Evolutionary conservation across 208 protist species (phyloP), one percentile per base, ranked within the genome.

Genomic region (Trypanosoma theileri): DNA sequence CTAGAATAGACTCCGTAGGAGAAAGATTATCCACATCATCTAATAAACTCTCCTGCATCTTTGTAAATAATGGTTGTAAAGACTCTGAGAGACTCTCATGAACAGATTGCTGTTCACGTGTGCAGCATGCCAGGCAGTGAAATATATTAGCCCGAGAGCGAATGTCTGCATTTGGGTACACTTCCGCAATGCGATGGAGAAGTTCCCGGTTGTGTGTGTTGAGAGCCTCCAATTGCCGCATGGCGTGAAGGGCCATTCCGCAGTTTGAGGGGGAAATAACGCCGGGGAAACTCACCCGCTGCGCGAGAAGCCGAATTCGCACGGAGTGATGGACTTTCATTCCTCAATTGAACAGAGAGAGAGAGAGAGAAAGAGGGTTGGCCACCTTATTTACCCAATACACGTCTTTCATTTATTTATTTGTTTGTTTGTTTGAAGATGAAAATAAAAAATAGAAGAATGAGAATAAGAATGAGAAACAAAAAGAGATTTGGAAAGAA

Each of bases 111-210:
- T 72, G 68, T 50, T 76, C 73, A 8, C 73, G 64, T n/a, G 75
- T 60, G 59, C 68, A 54, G 9, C 55, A 64, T 8, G 80, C 73
- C 40, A 89, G 24, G 17, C 65, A 66, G 51, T 89, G 84, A 16
- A 89, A 77, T 16, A 84, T 48, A 54, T 86, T 89, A 13, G 80
- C 77, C 46, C 75, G 60, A 42, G 80, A 81, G 16, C 84, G 80
- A 10, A 69, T 67, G 52, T 89, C 80, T 0, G 78, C 66, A 7
- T 50, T 52, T 0, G 16, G 45, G 51, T 74, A 74, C 13, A 77
- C 61, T 6, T 71, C 45, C 48, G 57, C 16, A 0, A 88, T 22
- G 6, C 65, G 44, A n/a, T 65, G 22, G 3, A 88, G 57, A 24
- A 80, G 22, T 13, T 22, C 61, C 0, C 42, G 40, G 31, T 81